Evolutionary conservation across 2,329 filamentous ascomycete genomes (phyloP).

Genomic region (Aurifilum marmelostoma): DNA sequence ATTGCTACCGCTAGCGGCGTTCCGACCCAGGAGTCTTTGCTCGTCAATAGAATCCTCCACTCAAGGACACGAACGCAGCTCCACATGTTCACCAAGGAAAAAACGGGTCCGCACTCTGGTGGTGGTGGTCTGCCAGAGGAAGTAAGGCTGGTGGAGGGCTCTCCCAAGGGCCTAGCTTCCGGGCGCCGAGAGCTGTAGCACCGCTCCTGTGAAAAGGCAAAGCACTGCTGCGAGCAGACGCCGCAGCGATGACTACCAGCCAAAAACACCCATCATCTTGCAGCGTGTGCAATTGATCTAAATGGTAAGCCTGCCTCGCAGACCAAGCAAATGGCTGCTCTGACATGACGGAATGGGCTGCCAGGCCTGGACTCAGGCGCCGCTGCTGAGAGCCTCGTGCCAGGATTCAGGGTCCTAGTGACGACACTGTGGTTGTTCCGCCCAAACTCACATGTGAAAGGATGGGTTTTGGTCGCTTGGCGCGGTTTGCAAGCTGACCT

Average conservation of each 20-base stretch:
- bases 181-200: background rate
- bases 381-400: background rate
- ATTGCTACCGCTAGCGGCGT: slow-evolving; percentile 5
- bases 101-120: slow-evolving; percentile 3
- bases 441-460: background rate
- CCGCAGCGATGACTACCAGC: background rate
- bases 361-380: background rate
- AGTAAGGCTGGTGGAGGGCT: background rate
- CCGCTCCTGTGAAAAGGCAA: background rate
- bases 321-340: background rate
- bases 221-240: background rate
- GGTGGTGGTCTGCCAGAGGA: background rate
- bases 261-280: background rate
- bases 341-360: background rate
- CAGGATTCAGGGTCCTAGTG: slow-evolving; percentile 13
- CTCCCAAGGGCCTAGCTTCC: background rate
- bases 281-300: background rate
- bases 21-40: background rate
- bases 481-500: background rate
- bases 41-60: slow-evolving; percentile 6
- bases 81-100: slow-evolving; percentile 5
- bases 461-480: background rate
- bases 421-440: slow-evolving; percentile 6
- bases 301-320: background rate
- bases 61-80: slow-evolving; percentile 1